Evolutionary conservation across 2,329 filamentous ascomycete species (phyloP).

Genomic region (Fusarium illudens): DNA sequence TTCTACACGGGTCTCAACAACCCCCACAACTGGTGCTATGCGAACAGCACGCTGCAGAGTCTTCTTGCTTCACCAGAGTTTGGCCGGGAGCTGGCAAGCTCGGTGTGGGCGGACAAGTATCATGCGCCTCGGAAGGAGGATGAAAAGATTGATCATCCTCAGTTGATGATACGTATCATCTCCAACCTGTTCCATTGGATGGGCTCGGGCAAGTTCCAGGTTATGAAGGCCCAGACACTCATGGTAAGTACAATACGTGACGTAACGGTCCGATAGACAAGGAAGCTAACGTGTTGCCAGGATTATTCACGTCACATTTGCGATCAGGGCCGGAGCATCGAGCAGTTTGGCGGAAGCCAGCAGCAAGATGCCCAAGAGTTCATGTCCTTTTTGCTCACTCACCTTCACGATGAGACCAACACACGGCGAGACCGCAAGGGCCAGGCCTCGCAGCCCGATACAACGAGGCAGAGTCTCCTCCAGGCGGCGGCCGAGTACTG

Average conservation of each 20-base stretch:
- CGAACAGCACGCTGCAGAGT: conserved; percentile 89
- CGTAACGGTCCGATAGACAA: conserved; percentile 13
- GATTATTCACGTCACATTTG: conserved; percentile 61
- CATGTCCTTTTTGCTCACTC: conserved; percentile 80
- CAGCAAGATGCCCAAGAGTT: conserved; percentile 97
- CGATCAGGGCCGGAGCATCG: conserved; percentile 40
- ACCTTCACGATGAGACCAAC: conserved; percentile 88
- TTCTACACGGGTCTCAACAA: conserved; percentile 75
- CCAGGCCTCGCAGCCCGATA: conserved; percentile 44
- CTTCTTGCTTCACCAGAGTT: conserved; percentile 78
- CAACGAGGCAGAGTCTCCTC: conserved; percentile 47
- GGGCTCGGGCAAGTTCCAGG: conserved; percentile 57
- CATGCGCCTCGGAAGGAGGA: conserved; percentile 73
- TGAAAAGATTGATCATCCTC: conserved; percentile 60
- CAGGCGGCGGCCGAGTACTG: conserved; percentile 78
- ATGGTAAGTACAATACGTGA: conserved; percentile 58
- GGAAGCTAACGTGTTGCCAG: conserved; percentile 46
- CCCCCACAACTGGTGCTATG: conserved; percentile 86
- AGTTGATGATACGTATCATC: conserved; percentile 68
- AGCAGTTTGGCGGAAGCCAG: conserved; percentile 72
- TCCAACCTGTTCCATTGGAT: conserved; percentile 68
- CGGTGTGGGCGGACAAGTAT: conserved; percentile 68
- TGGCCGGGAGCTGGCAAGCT: conserved; percentile 68
- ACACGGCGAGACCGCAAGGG: conserved; percentile 54
- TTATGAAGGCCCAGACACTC: conserved; percentile 64